Evolutionary conservation across 805 yeast genomes (phyloP).

Genomic region (Candida sonorensis): DNA sequence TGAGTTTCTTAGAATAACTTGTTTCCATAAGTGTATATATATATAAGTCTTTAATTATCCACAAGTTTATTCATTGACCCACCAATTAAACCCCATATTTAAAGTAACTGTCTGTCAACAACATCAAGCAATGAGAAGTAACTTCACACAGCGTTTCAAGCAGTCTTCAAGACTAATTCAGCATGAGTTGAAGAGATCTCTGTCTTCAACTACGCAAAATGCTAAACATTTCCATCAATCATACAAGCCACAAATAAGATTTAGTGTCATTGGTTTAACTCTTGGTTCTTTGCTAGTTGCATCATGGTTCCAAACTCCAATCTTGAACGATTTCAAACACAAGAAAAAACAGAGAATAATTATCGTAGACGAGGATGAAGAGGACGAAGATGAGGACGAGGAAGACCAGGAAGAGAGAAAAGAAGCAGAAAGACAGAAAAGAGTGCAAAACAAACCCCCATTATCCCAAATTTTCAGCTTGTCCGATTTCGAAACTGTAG

Average conservation of each 20-base stretch:
- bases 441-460: slow-evolving; percentile 53
- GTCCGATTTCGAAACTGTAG: slow-evolving; percentile 82
- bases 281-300: not conserved
- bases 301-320: not conserved
- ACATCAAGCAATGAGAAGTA: not conserved
- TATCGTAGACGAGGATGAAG: slow-evolving; percentile 20
- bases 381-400: slow-evolving; percentile 19
- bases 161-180: not conserved
- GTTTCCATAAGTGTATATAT: too few species aligned
- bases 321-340: slow-evolving; percentile 13
- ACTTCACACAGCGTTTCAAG: not conserved
- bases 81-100: too few species aligned
- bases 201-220: not conserved
- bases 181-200: slow-evolving; percentile 1
- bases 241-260: not conserved
- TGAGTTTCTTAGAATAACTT: too few species aligned
- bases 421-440: slow-evolving; percentile 35
- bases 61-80: too few species aligned
- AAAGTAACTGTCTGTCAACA: too few species aligned
- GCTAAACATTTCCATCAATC: not conserved
- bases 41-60: too few species aligned
- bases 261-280: slow-evolving; percentile 4
- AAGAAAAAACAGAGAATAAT: slow-evolving; percentile 13
- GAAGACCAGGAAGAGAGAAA: slow-evolving; percentile 18
- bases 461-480: slow-evolving; percentile 63